phyloP scores from a whole-genome alignment of 2,329 filamentous ascomycete species.

The Coniella vitis region DNA sequence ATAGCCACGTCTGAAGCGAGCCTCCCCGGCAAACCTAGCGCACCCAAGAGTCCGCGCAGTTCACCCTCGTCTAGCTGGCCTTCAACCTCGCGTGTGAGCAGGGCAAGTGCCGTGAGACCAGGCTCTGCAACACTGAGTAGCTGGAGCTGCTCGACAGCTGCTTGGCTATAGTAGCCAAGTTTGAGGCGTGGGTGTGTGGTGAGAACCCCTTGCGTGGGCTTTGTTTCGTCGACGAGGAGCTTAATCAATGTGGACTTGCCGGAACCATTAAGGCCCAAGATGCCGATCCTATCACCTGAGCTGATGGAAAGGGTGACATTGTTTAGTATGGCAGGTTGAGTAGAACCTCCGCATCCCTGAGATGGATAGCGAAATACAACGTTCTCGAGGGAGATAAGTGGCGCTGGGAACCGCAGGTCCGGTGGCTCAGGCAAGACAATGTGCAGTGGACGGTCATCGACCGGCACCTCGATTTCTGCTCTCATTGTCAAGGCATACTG shows the following conservation, averaged over 20 bases:
- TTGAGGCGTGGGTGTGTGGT: constrained; percentile 62
- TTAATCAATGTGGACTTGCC: constrained; percentile 77
- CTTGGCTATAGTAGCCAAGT: constrained; percentile 73
- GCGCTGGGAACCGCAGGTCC: constrained; percentile 67
- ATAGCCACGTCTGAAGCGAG: constrained; percentile 68
- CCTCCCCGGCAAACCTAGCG: constrained; percentile 63
- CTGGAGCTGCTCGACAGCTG: constrained; percentile 66
- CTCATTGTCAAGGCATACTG: constrained; percentile 55
- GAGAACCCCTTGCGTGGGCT: constrained; percentile 54
- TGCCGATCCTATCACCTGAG: constrained; percentile 65
- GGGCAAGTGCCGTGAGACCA: constrained; percentile 55
- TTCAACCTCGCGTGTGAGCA: constrained; percentile 51
- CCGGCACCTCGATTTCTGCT: constrained; percentile 65
- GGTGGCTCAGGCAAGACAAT: constrained; percentile 55
- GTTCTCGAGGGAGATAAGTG: constrained; percentile 65
- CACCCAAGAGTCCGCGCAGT: constrained; percentile 57
- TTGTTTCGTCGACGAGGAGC: constrained; percentile 55
- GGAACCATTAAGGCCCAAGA: constrained; percentile 72
- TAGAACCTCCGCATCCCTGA: constrained; percentile 12
- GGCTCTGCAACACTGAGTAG: constrained; percentile 41
- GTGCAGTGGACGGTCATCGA: constrained; percentile 51
- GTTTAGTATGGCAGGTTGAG: constrained; percentile 43
- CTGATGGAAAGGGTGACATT: constrained; percentile 63
- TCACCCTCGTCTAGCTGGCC: constrained; percentile 57
- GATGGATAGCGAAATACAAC: constrained; percentile 57